Evolutionary conservation across 768 basidiomycete genomes (phyloP), one percentile per base, ranked within the genome.

Genomic region (Phylloporus arenicola): DNA sequence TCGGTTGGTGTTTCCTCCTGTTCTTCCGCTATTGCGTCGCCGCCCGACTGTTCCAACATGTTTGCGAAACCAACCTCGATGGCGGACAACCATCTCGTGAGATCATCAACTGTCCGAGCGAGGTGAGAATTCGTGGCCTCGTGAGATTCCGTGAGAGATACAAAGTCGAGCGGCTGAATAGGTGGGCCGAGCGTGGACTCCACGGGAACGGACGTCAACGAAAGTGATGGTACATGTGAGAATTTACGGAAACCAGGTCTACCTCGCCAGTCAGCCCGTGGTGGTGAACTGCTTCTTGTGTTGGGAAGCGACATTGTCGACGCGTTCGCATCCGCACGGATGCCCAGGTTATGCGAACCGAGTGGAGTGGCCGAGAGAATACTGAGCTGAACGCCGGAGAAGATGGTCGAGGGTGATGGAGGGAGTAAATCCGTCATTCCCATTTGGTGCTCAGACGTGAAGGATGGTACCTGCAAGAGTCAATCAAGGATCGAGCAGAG

Each of bases 31-130:
- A 85, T 86, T 22, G 75, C 75, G 55, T 81, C 73, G 33, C 72
- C 72, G 14, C 67, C 64, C 1, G 74, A 63, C 40, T 71, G 71
- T 35, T 84, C 84, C 37, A 94, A 68, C 56, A 93, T 74, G 22
- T 73, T 77, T 29, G 74, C 76, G 42, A 97, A 70, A 0, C 92
- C 92, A 11, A 65, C 69, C 60, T 92, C 88, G 1, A 94, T 78
- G 0, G 83, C 74, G 5, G 77, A 76, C 50, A 97, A 67, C 90
- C 89, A 94, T 54, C 78, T 74, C 3, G 78, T 75, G 31, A 97
- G 77, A 60, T 87, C 82, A 40, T 85, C 84, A 10, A 95, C 80
- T 3, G 84, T 86, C 39, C 74, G 69, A 39, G 81, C 82, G 43
- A 97, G 76, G 62, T 91, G 86, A 1, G 71, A 65, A 56, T 88